Base-by-base conservation (phyloP, 2,329 filamentous ascomycete genomes). In the Blastomyces parvus region DNA sequence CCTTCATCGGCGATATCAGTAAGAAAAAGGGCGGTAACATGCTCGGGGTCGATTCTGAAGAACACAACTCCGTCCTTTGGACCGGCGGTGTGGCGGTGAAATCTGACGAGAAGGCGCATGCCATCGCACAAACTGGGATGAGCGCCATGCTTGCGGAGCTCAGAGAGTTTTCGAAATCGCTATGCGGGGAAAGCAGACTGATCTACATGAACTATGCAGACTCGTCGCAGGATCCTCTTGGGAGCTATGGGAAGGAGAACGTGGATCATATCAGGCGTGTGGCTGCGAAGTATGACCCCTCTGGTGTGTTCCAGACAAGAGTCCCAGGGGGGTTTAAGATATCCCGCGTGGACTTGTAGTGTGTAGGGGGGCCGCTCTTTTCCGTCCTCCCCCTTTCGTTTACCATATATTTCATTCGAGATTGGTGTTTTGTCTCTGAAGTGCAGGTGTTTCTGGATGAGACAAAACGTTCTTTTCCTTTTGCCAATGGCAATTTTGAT, bases 61-160 rank as follows among this genome's bases (percentile, higher is more conserved):
- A 63, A 13, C 70, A 72, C 52, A 68, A 69, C 59, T 72, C 74
- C 11, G 71, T 71, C 13, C 76, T 48, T 62, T 77, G 77, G 72
- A 65, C 60, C 1, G 65, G 44, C 22, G 44, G 44, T 22, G 44
- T 48, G 19, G 44, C 44, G 44, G 44, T 48, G 9, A 48, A 9
- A 22, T 22, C 19, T n/a, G 19, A 48, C 44, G 7, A 48, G 44
- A 5, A 22, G 44, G 44, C 19, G 7, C n/a, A 22, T n/a, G 44
- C 44, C 7, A 48, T 48, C 19, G 44, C 44, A 3, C 44, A n/a
- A 48, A 48, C 44, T 5, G 7, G 44, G n/a, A 48, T 48, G 44
- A 48, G 22, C 3, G 44, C 44, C 8, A 48, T 48, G 44, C n/a
- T 61, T 30, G 59, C 27, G 17, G 44, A 61, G 22, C 27, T 62